Conservation (phyloP, 2,329 filamentous ascomycete species). For the Hysterium pulicare region DNA sequence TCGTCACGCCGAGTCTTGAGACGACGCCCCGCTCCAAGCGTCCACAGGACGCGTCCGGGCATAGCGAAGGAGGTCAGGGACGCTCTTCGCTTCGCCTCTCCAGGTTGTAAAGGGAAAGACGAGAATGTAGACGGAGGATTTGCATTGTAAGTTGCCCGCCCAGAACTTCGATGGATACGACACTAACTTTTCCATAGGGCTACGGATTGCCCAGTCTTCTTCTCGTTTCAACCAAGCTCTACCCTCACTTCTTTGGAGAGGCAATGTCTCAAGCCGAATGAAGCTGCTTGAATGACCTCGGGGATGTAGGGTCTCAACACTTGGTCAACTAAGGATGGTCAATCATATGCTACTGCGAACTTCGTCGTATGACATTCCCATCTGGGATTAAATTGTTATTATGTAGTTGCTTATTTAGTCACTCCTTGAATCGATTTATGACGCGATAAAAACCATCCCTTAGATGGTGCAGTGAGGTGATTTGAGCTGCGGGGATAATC, state of each 20-base stretch:
- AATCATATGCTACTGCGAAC: neutral
- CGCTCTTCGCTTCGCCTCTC: constrained; percentile 33
- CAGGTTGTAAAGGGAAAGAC: constrained; percentile 35
- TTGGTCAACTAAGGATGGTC: constrained; percentile 17
- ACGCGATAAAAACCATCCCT: too few relatives aligned
- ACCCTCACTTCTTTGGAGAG: constrained; percentile 35
- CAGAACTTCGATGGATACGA: constrained; percentile 6
- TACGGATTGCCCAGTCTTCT: constrained; percentile 36
- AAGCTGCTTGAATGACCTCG: constrained; percentile 4
- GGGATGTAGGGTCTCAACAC: constrained; percentile 9
- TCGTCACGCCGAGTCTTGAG: constrained; percentile 51
- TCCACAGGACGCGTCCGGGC: constrained; percentile 28
- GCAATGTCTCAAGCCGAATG: constrained; percentile 12
- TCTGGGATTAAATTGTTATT: constrained; percentile 3
- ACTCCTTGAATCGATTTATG: constrained; percentile 11
- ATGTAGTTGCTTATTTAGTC: neutral
- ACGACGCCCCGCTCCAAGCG: constrained; percentile 51
- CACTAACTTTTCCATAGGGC: constrained; percentile 23
- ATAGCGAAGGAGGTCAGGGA: constrained; percentile 26
- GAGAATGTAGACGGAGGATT: constrained; percentile 33
- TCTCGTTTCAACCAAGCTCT: constrained; percentile 25
- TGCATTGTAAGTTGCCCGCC: constrained; percentile 25
- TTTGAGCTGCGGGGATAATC: too few relatives aligned
- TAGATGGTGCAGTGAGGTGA: too few relatives aligned
- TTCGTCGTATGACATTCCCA: neutral